Base-by-base conservation (phyloP, 495 filamentous ascomycete genomes). In the Penicillium paxilli region DNA sequence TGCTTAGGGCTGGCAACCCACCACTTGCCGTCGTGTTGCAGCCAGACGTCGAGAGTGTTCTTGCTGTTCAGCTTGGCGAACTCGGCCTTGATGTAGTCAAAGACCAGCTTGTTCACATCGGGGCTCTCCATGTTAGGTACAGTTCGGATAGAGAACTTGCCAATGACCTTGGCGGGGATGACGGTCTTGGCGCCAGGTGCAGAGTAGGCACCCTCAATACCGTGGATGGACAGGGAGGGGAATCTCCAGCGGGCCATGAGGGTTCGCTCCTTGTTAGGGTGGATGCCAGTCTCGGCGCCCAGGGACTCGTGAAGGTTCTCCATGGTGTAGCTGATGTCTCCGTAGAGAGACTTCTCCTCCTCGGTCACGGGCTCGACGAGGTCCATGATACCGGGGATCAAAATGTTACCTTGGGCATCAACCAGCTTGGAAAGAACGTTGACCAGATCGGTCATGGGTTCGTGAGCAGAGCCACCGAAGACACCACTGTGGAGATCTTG, bases 71-170 rank as follows among this genome's bases (percentile, higher is more conserved):
- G 81, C 71, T 89, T 90, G 54, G 87, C 83, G 66, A 95, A 97
- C 46, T 84, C 83, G 21, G 85, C 78, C 59, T 90, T 79, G 55
- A 98, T 79, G 68, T 94, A 81, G 65, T 88, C 83, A 72, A 85
- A 87, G 26, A 98, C 93, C 32, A 87, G 80, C 58, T 85, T 78
- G 74, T 95, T 91, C 60, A 96, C 92, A 67, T 88, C 82, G 22
- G 89, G 83, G 61, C 88, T 90, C 58, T 97, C 87, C 95, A 99
- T 99, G 75, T 99, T 84, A 23, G 94, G 94, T 22, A 99, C 94
- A 38, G 92, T 97, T 46, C 94, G 84, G 70, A 99, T 96, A 21
- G 90, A 95, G 77, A 99, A 99, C 74, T 99, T 99, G 65, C 95
- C 94, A 55, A 87, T 87, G 33, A 98, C 95, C 76, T 96, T 97